phyloP scores from a whole-genome alignment of 371 early-diverging fungal genomes.

The Mortierella sp. region DNA sequence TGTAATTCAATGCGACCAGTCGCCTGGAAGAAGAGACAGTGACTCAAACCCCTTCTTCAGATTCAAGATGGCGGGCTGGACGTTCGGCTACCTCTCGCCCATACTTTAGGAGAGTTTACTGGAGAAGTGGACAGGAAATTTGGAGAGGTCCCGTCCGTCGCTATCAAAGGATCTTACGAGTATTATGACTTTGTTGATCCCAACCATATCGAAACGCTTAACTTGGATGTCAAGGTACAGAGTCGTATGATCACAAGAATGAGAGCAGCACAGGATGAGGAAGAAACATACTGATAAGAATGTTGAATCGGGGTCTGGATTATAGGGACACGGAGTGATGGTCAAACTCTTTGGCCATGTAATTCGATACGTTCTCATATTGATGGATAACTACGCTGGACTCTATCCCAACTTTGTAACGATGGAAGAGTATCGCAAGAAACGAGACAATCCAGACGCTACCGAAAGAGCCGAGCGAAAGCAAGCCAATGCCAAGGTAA shows the following conservation, averaged over 20 bases:
- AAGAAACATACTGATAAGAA: neutral
- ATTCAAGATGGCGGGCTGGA: conserved; percentile 60
- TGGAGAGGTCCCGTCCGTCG: conserved; percentile 61
- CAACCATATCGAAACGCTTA: conserved; percentile 68
- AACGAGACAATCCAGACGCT: conserved; percentile 57
- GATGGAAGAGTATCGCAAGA: conserved; percentile 78
- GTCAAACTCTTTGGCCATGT: conserved; percentile 77
- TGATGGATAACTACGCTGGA: conserved; percentile 86
- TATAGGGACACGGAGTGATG: conserved; percentile 65
- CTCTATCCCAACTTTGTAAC: conserved; percentile 73
- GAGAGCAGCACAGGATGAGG: neutral
- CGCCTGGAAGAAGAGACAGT: neutral
- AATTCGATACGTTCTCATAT: conserved; percentile 75
- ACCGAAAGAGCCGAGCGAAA: conserved; percentile 59
- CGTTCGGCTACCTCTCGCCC: conserved; percentile 73
- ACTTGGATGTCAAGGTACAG: conserved; percentile 70
- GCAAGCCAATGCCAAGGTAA: conserved; percentile 71
- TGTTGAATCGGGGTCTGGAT: neutral
- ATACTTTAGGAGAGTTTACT: conserved; percentile 78
- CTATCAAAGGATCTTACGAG: conserved; percentile 71
- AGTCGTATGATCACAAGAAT: no score
- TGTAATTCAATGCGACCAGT: no score
- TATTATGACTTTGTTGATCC: conserved; percentile 69
- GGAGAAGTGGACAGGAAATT: conserved; percentile 67
- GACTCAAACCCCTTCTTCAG: conserved; percentile 38